Percentiles rank a stretch among this genome's conserved stretches.
Evolutionary conservation across 2,329 filamentous ascomycete species (phyloP).

Genomic region (Neonectria magnoliae): DNA sequence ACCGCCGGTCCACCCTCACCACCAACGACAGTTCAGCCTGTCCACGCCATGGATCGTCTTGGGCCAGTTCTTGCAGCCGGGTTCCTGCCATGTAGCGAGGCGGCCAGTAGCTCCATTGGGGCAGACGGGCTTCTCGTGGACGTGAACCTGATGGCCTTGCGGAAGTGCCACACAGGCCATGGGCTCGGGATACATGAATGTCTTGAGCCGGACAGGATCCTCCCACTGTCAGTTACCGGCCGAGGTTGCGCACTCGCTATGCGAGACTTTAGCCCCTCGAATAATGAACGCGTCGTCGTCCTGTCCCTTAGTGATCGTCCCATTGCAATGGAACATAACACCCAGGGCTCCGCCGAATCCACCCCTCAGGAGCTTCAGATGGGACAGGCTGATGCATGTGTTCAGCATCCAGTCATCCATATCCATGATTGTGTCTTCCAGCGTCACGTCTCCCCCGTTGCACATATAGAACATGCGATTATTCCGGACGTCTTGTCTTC

Average conservation of each 20-base stretch:
- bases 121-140: constrained; percentile 1
- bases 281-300: no score
- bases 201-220: constrained; percentile 5
- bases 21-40: constrained; percentile 4
- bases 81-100: background rate
- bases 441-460: background rate
- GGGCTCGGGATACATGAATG: constrained; percentile 6
- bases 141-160: background rate
- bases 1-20: background rate
- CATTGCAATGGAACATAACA: constrained; percentile 13
- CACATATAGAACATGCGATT: background rate
- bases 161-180: constrained; percentile 11
- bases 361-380: background rate
- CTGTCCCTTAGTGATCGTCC: background rate
- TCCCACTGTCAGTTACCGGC: constrained; percentile 4
- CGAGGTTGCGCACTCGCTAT: constrained; percentile 12
- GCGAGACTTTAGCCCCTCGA: background rate
- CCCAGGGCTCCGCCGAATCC: background rate
- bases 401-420: constrained; percentile 15
- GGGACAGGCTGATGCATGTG: constrained; percentile 12
- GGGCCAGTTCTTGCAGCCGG: constrained; percentile 2
- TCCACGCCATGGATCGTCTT: constrained; percentile 2
- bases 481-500: background rate
- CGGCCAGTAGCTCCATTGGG: background rate
- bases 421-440: constrained; percentile 1